Percentiles rank a stretch among this genome's conserved stretches.
These are phyloP conservation scores for Malassezia japonica DNA, from an alignment of 1,284 basidiomycete species.

Conservation along the genomic window DNA sequence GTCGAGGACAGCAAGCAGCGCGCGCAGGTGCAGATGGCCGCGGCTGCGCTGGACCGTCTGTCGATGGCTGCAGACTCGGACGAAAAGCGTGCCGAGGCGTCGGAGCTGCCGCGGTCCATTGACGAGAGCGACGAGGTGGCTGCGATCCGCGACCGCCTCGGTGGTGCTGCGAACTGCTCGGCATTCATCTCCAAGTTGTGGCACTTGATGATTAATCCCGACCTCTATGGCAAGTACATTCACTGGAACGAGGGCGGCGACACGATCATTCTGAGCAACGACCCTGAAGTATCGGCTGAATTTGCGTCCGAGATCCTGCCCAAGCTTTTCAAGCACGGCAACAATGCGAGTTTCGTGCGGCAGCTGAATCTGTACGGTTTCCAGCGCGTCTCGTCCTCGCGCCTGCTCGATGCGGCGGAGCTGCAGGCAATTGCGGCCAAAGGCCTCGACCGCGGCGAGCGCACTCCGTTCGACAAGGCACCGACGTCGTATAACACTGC, in stretches of 20 bases:
- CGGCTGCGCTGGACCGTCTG: conserved; percentile 15
- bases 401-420: conserved; percentile 37
- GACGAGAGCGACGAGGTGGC: conserved; percentile 42
- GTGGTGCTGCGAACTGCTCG: conserved; percentile 45
- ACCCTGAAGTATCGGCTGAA: conserved; percentile 39
- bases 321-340: conserved; percentile 46
- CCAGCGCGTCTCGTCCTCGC: conserved; percentile 43
- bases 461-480: neutral
- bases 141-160: conserved; percentile 43
- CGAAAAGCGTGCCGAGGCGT: neutral
- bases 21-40: conserved; percentile 15
- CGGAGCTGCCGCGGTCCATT: conserved; percentile 1
- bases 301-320: conserved; percentile 44
- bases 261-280: conserved; percentile 43
- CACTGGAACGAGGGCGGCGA: conserved; percentile 41
- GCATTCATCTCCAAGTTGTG: conserved; percentile 48
- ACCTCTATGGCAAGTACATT: conserved; percentile 37
- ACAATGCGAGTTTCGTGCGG: conserved; percentile 45
- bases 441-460: neutral
- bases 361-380: conserved; percentile 48
- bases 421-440: conserved; percentile 28
- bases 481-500: conserved; percentile 33
- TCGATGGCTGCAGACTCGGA: conserved; percentile 14
- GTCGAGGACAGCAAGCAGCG: neutral
- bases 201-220: conserved; percentile 47